Evolutionary conservation across 2,329 filamentous ascomycete genomes (phyloP), one percentile per base, ranked within the genome.

Genomic region (Calonectria leucothoes): DNA sequence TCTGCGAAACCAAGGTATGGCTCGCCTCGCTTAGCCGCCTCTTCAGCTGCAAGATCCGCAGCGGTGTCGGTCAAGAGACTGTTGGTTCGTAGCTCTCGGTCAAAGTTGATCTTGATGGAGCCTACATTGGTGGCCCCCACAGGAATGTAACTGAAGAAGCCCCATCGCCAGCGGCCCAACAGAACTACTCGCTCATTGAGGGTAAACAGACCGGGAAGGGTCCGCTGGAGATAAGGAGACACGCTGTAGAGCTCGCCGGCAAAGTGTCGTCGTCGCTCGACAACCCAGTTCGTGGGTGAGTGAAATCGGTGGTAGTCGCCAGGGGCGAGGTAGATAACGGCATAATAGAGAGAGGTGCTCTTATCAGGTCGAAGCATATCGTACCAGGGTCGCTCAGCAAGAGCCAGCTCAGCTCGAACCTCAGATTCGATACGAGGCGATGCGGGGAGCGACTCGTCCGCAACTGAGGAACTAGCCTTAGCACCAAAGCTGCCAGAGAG

Each of bases 221-320:
- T 98, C 77, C 95, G 93, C 83, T 98, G 96, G 15, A 99, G 90
- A 84, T 98, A 99, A 0, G 97, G 97, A 0, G 95, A 98, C 6
- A 99, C 97, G 68, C 94, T 96, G 88, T 94, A 99, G 11, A 99
- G 89, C 85, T 99, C 97, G 71, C 97, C 97, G 0, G 97, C 96
- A 82, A 99, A 99, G 86, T 99, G 97, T n/a, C 97, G 94, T 52
- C 97, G 93, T 77, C 93, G 93, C 85, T 98, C 94, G 39, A 97
- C 97, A 20, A 99, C 95, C 97, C 97, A 99, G 79, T 95, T 94
- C 2, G 95, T 93, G 0, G 97, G 97, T 1, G 95, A 98, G 87
- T 99, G 97, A 88, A 98, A 99, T 76, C 96, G 94, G 86, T 99
- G 97, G 86, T 99, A 99, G 87, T 99, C 97, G 64, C 97, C 97